Evolutionary conservation across 2,329 filamentous ascomycete species (phyloP).

Genomic region (Colletotrichum sp.): DNA sequence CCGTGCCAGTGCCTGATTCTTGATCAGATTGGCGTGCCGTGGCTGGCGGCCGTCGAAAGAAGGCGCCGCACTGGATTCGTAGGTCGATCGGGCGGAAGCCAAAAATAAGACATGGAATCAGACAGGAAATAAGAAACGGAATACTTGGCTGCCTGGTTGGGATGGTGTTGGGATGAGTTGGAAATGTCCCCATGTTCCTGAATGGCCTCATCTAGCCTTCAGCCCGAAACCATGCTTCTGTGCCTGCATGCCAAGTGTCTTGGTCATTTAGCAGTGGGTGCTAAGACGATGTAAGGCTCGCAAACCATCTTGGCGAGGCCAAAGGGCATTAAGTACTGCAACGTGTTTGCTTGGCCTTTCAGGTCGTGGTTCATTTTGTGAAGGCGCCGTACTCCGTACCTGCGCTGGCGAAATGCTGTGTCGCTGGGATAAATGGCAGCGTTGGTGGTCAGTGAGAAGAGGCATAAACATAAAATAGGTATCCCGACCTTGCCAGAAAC

Average conservation of each 20-base stretch:
- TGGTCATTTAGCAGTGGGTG: background rate
- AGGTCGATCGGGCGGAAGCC: background rate
- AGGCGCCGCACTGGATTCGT: background rate
- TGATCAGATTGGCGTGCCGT: background rate
- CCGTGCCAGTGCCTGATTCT: background rate
- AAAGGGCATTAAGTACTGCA: background rate
- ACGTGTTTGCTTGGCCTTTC: background rate
- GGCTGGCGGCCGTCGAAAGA: background rate
- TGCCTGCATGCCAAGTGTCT: background rate
- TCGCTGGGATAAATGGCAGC: background rate
- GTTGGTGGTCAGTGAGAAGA: background rate
- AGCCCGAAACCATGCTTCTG: background rate
- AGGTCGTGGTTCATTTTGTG: background rate
- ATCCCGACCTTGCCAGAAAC: background rate
- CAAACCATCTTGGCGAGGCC: background rate
- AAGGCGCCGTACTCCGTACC: background rate
- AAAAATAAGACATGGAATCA: background rate
- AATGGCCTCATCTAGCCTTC: background rate
- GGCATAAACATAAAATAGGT: background rate
- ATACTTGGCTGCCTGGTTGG: background rate
- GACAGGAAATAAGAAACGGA: conserved; percentile 6
- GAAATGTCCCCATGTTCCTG: background rate
- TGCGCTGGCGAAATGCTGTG: background rate
- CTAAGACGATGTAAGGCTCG: background rate
- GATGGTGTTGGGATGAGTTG: background rate